Evolutionary conservation across 129 eudicot genomes (phyloP), one percentile per base, ranked within the genome.

Genomic region (Artemisia argyi): DNA sequence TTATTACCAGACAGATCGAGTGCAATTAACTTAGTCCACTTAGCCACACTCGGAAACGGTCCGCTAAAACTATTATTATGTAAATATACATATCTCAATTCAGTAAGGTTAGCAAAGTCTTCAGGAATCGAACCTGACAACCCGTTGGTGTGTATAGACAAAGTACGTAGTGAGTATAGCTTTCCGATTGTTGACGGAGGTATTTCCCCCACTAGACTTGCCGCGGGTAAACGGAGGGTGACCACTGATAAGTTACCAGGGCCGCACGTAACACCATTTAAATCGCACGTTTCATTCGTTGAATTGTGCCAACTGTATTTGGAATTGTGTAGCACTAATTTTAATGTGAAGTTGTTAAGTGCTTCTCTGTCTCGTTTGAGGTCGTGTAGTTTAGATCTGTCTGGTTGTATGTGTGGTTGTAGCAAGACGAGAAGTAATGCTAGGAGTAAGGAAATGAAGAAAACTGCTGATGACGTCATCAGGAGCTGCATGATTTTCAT

Each of bases 231-330:
- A 14, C 90, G 84, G 73, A 93, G 87, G 32, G 11, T 8, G 59
- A 50, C 44, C 20, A 93, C 92, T 47, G 83, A 85, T 19, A 89
- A 54, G 26, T 77, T 74, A 47, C 70, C 65, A 54, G 89, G 8
- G 80, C 86, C 89, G 74, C 98, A 94, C 0, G 50, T 39, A 32
- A 94, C 87, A 22, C 98, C 98, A 64, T 76, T 69, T 96, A 96
- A 94, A 26, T 70, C 50, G 82, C 98, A 94, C 8, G n/a, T n/a
- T n/a, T 81, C 79, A 2, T 95, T 81, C 32, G 56, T 80, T 52
- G 89, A 80, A 1, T 78, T 7, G 62, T 84, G 77, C 98, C 98
- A 94, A 9, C 66, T 74, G 78, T 87, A 53, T 22, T 93, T 92
- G 15, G 59, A 55, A 10, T 70, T 79, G 85, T 87, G 98, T 1